Evolutionary conservation across 345 rosid species (phyloP).

Genomic region (Populus euphratica): DNA sequence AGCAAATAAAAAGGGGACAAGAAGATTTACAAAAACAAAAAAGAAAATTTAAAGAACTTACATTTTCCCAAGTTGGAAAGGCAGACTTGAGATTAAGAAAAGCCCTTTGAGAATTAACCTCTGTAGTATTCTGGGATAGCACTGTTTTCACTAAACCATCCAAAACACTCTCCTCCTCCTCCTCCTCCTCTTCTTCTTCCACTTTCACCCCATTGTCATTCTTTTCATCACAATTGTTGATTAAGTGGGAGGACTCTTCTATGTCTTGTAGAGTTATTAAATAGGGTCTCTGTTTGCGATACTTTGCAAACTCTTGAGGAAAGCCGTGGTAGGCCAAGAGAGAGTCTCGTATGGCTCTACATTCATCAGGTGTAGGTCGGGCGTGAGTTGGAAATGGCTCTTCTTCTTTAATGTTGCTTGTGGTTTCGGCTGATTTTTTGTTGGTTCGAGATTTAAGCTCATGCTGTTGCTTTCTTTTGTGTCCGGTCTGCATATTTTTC

Average conservation of each 20-base stretch:
- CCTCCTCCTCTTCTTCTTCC: conserved; percentile 3
- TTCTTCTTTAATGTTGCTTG: not conserved
- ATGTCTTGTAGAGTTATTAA: not conserved
- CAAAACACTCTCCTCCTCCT: conserved; percentile 56
- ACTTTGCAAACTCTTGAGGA: conserved; percentile 53
- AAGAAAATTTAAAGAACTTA: conserved; percentile 23
- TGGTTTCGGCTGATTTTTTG: conserved; percentile 20
- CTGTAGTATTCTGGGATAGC: conserved; percentile 83
- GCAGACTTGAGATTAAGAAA: conserved; percentile 66
- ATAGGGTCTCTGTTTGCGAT: conserved; percentile 50
- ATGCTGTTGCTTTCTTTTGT: conserved; percentile 42
- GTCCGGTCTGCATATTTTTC: conserved; percentile 34
- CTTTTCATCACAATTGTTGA: not conserved
- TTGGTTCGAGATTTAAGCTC: not conserved
- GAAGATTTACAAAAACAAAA: not conserved
- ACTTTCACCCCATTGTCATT: conserved; percentile 8
- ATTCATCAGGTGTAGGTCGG: conserved; percentile 50
- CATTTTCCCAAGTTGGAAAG: conserved; percentile 72
- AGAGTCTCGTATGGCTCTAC: conserved; percentile 49
- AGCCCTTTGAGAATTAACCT: conserved; percentile 67
- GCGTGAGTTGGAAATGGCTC: conserved; percentile 48
- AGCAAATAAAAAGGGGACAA: too few species aligned
- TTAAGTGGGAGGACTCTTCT: not conserved
- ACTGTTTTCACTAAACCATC: conserved; percentile 74
- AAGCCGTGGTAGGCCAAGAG: conserved; percentile 56